Evolutionary conservation across 2,329 filamentous ascomycete species (phyloP), one percentile per base, ranked within the genome.

Genomic region (Dendryphion nanum): DNA sequence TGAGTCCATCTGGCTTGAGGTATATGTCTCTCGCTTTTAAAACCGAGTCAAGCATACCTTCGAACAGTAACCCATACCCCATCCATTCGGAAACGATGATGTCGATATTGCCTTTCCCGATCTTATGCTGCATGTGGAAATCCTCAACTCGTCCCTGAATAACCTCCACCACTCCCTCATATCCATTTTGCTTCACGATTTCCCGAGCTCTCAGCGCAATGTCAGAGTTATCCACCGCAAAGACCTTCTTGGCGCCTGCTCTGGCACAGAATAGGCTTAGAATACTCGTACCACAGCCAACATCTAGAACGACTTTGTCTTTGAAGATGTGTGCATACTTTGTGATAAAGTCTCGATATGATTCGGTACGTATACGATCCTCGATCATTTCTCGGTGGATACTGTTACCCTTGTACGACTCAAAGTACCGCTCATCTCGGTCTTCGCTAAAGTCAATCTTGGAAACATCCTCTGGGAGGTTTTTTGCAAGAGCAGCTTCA

Each of bases 61-160:
- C 90, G 65, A 94, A 97, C 5, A 96, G 77, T 14, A 96, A 77
- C 48, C 84, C 87, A 63, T 97, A 97, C 19, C 90, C 90, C 90
- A 97, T 97, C 90, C 90, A 97, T 66, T 97, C 90, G 42, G 87
- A 94, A 44, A 97, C 84, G 60, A 97, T 95, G 57, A 97, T 85
- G 68, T 97, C 91, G 31, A 96, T 90, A 57, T 90, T 74, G 18
- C 55, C 47, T 33, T 60, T 56, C 10, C 61, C 59, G 18, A 64
- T 60, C 23, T 57, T 42, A 24, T 57, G 38, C 86, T 89, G 16
- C 89, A 76, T 40, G 69, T 75, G 38, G 45, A 95, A 86, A 50
- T 96, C 89, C 64, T 97, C 91, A 44, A 96, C 86, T 57, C 88
- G 87, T 24, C 91, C 90, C 47, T 83, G 81, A 33, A 95, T 73